A percentile compares a stretch with the other conserved stretches of the same genome.
Evolutionary conservation across 768 basidiomycete species (phyloP).

Genomic region (Peribolospora baueri): DNA sequence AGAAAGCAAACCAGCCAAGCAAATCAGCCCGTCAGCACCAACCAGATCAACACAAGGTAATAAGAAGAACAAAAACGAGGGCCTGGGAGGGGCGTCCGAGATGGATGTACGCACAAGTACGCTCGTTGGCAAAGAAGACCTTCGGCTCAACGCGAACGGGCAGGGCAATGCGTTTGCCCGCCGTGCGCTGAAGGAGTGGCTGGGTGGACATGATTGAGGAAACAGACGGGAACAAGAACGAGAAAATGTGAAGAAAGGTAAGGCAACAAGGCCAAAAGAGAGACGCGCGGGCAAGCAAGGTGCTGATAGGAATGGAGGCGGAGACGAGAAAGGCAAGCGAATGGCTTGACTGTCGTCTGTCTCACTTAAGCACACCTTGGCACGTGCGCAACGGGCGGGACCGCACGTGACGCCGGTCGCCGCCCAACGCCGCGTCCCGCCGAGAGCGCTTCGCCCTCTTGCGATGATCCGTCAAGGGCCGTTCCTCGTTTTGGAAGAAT

Average conservation of each 20-base stretch:
- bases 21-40: not conserved
- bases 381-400: no score
- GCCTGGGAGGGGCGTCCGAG: not conserved
- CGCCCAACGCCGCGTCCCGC: no score
- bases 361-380: no score
- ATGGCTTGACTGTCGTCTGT: no score
- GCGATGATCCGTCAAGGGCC: no score
- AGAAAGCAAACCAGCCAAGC: not conserved
- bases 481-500: no score
- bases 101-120: slow-evolving; percentile 14
- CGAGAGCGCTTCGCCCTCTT: no score
- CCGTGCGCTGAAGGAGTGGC: slow-evolving; percentile 83
- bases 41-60: not conserved
- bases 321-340: no score
- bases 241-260: not conserved
- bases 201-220: slow-evolving; percentile 62
- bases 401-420: no score
- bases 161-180: slow-evolving; percentile 78
- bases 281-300: not conserved
- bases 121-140: slow-evolving; percentile 81
- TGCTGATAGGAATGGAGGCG: no score
- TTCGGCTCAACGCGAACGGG: slow-evolving; percentile 81
- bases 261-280: not conserved
- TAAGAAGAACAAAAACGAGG: not conserved
- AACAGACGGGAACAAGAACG: not conserved